Evolutionary conservation across 805 yeast species (phyloP).

Genomic region (Tetrapisispora iriomotensis): DNA sequence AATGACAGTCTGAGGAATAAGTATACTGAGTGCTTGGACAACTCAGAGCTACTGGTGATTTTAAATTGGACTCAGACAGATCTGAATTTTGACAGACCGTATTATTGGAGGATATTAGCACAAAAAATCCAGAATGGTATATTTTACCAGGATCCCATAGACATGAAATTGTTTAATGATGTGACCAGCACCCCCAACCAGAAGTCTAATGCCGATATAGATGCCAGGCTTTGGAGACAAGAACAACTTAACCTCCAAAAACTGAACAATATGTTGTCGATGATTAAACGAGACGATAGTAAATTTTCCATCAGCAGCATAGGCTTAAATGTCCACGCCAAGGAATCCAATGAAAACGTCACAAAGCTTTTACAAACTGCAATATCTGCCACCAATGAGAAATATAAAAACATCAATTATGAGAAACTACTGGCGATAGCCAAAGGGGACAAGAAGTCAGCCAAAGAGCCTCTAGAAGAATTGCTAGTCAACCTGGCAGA

Average conservation of each 20-base stretch:
- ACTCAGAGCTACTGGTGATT: neutral
- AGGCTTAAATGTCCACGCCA: slow-evolving; percentile 3
- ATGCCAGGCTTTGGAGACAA: slow-evolving; percentile 1
- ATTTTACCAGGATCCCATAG: slow-evolving; percentile 1
- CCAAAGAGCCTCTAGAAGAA: slow-evolving; percentile 3
- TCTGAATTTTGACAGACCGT: neutral
- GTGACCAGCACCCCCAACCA: neutral
- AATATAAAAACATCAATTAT: slow-evolving; percentile 19
- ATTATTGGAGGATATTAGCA: slow-evolving; percentile 9
- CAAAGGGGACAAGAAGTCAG: slow-evolving; percentile 2
- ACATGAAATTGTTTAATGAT: neutral
- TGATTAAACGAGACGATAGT: neutral
- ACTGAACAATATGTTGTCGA: neutral
- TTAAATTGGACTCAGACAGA: slow-evolving; percentile 3
- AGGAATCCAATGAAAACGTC: neutral
- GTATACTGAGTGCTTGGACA: slow-evolving; percentile 1
- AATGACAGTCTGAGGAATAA: neutral
- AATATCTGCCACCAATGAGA: slow-evolving; percentile 16
- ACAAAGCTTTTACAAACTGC: slow-evolving; percentile 13
- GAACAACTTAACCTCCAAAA: neutral
- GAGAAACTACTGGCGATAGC: slow-evolving; percentile 22
- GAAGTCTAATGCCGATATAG: neutral
- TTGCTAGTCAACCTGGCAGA: slow-evolving; percentile 12
- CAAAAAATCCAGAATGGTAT: neutral
- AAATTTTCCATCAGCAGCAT: neutral